Percentiles rank a stretch among this genome's conserved stretches.
Evolutionary conservation across 2,329 filamentous ascomycete genomes (phyloP).

Genomic region (Pseudogymnoascus sp.): DNA sequence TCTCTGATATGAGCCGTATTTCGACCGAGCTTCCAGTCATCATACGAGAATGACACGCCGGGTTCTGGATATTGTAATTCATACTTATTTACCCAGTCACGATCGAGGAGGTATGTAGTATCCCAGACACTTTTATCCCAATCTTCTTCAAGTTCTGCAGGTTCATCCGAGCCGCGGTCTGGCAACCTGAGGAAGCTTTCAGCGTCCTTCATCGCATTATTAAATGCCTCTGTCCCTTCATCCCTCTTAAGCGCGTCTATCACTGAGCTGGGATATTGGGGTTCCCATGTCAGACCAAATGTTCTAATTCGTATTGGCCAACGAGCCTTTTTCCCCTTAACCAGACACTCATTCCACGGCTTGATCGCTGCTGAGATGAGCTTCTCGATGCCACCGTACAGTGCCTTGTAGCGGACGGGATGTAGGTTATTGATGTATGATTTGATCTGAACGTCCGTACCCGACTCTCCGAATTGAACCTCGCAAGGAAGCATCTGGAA

Average conservation of each 20-base stretch:
- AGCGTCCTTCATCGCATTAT: not conserved
- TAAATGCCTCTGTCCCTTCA: not conserved
- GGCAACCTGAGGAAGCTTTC: constrained; percentile 6
- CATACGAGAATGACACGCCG: not conserved
- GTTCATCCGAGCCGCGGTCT: not conserved
- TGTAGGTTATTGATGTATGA: constrained; percentile 36
- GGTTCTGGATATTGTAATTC: not conserved
- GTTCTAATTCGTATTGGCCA: constrained; percentile 9
- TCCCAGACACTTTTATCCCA: not conserved
- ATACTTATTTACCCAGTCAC: not conserved
- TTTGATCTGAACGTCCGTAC: constrained; percentile 20
- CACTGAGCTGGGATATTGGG: not conserved
- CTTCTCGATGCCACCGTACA: constrained; percentile 32
- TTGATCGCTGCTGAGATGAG: constrained; percentile 25
- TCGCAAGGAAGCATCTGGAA: constrained; percentile 38
- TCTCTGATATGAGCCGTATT: not conserved
- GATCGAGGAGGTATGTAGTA: not conserved
- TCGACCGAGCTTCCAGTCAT: constrained; percentile 6
- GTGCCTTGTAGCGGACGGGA: constrained; percentile 23
- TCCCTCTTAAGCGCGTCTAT: not conserved
- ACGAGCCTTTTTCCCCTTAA: not conserved
- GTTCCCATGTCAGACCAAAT: constrained; percentile 1
- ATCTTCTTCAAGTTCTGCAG: not conserved
- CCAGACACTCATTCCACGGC: constrained; percentile 25
- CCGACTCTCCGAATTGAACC: constrained; percentile 20